phyloP scores from a whole-genome alignment of 78 protist genomes.

The Diacronema lutheri region DNA sequence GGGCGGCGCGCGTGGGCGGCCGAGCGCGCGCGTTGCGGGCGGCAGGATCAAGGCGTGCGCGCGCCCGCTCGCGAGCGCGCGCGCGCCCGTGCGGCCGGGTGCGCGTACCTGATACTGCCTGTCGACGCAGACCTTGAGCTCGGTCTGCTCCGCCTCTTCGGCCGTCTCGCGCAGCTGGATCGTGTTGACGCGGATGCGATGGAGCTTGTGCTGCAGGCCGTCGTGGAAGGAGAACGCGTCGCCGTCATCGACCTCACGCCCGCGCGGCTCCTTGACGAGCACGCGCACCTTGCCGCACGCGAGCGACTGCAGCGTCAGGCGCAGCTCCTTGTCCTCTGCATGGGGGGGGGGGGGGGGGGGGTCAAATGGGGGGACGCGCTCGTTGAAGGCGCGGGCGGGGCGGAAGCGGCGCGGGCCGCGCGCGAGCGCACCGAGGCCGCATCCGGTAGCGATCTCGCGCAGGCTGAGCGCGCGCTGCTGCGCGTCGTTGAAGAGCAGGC shows the following conservation, averaged over 20 bases:
- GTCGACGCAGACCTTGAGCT: conserved; percentile 76
- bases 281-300: conserved; percentile 58
- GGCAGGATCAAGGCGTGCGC: no score
- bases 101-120: conserved; percentile 43
- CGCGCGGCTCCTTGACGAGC: conserved; percentile 47
- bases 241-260: conserved; percentile 44
- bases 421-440: no score
- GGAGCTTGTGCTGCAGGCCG: conserved; percentile 58
- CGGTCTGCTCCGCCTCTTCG: conserved; percentile 77
- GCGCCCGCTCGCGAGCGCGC: no score
- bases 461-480: no score
- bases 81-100: neutral
- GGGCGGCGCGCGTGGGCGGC: no score
- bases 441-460: no score
- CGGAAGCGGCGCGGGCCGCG: no score
- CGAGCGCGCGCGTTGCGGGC: no score
- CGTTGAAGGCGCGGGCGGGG: no score
- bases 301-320: conserved; percentile 68
- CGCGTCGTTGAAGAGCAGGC: conserved; percentile 70
- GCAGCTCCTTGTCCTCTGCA: conserved; percentile 64
- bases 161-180: conserved; percentile 84
- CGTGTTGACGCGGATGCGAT: conserved; percentile 77
- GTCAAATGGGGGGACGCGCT: no score
- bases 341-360: no score
- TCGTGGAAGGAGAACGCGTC: conserved; percentile 76